Conservation (phyloP, 805 yeast genomes). For the Kazachstania kunashirensis region DNA sequence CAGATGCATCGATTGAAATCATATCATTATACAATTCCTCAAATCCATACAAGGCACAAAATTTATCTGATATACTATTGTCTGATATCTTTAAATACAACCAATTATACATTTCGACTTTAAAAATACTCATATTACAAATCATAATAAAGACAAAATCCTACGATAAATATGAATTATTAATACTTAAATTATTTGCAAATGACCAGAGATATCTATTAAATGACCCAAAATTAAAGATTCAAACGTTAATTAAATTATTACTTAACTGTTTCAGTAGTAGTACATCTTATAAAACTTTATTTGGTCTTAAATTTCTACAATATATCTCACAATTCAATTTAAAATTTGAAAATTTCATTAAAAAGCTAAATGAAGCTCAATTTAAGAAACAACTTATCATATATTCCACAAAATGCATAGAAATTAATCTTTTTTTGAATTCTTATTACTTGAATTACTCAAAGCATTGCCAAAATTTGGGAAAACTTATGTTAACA, state of each 20-base stretch:
- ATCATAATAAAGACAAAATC: slow-evolving; percentile 16
- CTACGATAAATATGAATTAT: slow-evolving; percentile 5
- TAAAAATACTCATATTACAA: slow-evolving; percentile 25
- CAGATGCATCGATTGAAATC: slow-evolving; percentile 12
- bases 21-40: slow-evolving; percentile 19
- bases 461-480: slow-evolving; percentile 8
- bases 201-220: slow-evolving; percentile 21
- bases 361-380: slow-evolving; percentile 15
- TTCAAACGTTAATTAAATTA: slow-evolving; percentile 18
- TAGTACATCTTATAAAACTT: slow-evolving; percentile 13
- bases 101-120: slow-evolving; percentile 15
- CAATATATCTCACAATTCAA: slow-evolving; percentile 22
- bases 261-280: slow-evolving; percentile 20
- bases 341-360: slow-evolving; percentile 14
- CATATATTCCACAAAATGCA: background rate
- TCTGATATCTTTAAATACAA: slow-evolving; percentile 20
- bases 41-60: slow-evolving; percentile 8
- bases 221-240: slow-evolving; percentile 12
- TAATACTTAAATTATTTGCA: slow-evolving; percentile 17
- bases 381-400: slow-evolving; percentile 15
- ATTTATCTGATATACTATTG: slow-evolving; percentile 16
- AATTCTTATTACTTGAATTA: slow-evolving; percentile 16
- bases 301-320: slow-evolving; percentile 26
- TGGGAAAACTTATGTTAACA: slow-evolving; percentile 15
- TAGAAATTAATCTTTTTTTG: slow-evolving; percentile 1